Evolutionary conservation across 2,329 filamentous ascomycete genomes (phyloP).

Genomic region (Penicillium fuscoglaucum): DNA sequence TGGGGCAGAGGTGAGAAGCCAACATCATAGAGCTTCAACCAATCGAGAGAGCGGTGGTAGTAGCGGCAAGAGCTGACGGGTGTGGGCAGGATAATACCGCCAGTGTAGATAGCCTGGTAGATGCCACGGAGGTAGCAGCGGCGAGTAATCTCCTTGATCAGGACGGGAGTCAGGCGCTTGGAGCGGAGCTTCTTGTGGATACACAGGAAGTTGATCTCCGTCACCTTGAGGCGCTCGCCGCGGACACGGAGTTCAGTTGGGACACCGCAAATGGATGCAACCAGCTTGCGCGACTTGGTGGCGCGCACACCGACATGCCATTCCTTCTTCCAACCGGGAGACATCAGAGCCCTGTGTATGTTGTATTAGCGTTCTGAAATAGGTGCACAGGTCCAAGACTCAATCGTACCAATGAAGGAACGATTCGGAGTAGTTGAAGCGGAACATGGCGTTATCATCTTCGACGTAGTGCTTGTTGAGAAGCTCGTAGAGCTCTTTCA

Average conservation of each 20-base stretch:
- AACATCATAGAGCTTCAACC: conserved; percentile 92
- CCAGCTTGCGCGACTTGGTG: conserved; percentile 77
- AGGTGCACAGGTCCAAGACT: neutral
- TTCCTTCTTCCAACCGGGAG: conserved; percentile 87
- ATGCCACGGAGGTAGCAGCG: conserved; percentile 82
- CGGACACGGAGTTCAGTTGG: conserved; percentile 81
- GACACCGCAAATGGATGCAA: conserved; percentile 94
- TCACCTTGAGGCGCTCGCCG: conserved; percentile 70
- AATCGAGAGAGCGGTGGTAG: conserved; percentile 90
- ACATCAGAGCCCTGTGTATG: conserved; percentile 75
- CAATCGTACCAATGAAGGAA: conserved; percentile 77
- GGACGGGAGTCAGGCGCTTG: conserved; percentile 86
- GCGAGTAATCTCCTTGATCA: conserved; percentile 97
- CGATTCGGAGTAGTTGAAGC: conserved; percentile 89
- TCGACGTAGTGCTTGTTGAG: conserved; percentile 95
- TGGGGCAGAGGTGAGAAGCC: conserved; percentile 87
- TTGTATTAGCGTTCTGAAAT: neutral
- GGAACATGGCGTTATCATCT: conserved; percentile 94
- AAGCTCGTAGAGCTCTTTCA: conserved; percentile 89
- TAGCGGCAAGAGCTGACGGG: conserved; percentile 93
- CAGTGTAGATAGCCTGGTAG: conserved; percentile 96
- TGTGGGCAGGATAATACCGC: conserved; percentile 83
- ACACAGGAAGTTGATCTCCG: conserved; percentile 97
- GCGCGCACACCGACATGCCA: conserved; percentile 96
- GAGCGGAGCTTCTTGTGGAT: conserved; percentile 96